Conservation (phyloP, 306 rosid species). For the Inga laurina region DNA sequence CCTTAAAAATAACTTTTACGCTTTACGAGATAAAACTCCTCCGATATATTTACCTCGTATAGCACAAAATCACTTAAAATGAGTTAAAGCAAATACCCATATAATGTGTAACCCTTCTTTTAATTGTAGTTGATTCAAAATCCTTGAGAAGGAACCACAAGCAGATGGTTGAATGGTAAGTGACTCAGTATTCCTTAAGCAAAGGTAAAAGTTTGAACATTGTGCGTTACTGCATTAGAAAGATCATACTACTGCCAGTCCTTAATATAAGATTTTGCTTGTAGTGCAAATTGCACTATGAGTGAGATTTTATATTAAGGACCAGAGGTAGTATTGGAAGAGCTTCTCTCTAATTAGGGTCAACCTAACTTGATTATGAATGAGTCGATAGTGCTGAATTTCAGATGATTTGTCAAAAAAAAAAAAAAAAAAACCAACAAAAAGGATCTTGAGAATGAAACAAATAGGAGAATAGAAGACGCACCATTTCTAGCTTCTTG, state of each 20-base stretch:
- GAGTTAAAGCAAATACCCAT: no score
- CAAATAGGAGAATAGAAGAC: constrained; percentile 29
- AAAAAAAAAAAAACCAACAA: neutral
- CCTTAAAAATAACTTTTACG: no score
- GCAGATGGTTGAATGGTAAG: neutral
- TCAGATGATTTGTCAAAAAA: neutral
- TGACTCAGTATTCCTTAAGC: neutral
- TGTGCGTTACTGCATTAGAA: neutral
- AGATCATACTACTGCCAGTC: neutral
- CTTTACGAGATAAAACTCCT: no score
- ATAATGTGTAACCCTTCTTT: neutral
- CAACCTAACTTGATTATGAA: neutral
- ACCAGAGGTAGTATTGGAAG: neutral
- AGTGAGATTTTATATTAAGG: no score
- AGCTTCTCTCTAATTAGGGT: neutral
- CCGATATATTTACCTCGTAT: no score
- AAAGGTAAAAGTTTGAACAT: neutral
- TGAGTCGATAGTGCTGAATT: neutral
- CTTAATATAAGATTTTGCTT: no score
- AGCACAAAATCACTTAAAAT: no score
- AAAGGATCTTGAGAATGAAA: neutral
- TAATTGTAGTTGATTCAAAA: neutral
- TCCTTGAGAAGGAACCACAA: neutral
- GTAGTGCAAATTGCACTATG: no score
- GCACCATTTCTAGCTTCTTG: constrained; percentile 59